Percentiles rank a stretch among this genome's conserved stretches.
phyloP scores from a whole-genome alignment of 495 filamentous ascomycete species.

The Neurospora pannonica region DNA sequence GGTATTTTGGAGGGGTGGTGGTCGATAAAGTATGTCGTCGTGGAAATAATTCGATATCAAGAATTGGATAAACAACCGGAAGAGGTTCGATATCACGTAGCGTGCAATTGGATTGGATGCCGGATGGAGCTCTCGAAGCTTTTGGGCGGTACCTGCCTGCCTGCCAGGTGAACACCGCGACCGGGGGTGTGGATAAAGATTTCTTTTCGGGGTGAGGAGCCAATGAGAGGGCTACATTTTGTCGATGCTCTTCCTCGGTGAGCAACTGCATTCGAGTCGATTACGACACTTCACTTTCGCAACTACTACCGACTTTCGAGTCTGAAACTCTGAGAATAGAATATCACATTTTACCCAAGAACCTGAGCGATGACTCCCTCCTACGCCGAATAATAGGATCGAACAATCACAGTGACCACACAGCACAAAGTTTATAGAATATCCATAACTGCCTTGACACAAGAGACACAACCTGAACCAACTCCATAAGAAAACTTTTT shows the following conservation, averaged over 20 bases:
- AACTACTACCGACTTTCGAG: not conserved
- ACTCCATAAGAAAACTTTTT: not conserved
- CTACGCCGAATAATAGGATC: not conserved
- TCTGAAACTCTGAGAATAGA: not conserved
- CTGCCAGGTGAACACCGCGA: not conserved
- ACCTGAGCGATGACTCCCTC: not conserved
- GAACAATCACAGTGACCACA: not conserved
- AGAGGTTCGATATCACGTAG: not conserved
- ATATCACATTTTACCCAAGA: not conserved
- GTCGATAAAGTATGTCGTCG: not conserved
- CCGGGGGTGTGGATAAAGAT: not conserved
- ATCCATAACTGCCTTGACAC: not conserved
- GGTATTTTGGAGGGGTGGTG: not conserved
- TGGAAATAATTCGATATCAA: not conserved
- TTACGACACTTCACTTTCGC: not conserved
- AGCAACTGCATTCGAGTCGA: not conserved
- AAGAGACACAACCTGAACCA: not conserved
- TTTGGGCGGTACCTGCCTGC: conserved; percentile 1
- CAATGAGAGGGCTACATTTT: conserved; percentile 6
- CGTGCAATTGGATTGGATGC: not conserved
- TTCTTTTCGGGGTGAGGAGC: conserved; percentile 8
- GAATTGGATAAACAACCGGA: not conserved
- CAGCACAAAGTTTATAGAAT: not conserved
- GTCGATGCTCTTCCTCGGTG: not conserved
- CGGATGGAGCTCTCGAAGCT: not conserved